Conservation (phyloP, 495 filamentous ascomycete genomes). For the Emericellopsis terricola region DNA sequence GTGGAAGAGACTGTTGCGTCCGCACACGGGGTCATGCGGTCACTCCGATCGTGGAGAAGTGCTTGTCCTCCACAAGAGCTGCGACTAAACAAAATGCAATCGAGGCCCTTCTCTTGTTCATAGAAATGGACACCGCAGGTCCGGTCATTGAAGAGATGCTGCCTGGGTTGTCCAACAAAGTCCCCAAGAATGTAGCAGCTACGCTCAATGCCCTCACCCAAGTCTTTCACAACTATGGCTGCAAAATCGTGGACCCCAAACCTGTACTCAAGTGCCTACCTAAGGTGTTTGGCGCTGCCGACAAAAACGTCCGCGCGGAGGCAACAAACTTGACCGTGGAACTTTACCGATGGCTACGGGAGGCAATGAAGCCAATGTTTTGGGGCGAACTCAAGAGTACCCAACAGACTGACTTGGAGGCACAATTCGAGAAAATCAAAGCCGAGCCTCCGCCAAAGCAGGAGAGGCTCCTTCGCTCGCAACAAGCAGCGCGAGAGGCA, state of each 20-base stretch:
- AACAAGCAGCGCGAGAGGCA: conserved; percentile 64
- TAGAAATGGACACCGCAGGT: conserved; percentile 75
- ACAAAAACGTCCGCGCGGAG: conserved; percentile 96
- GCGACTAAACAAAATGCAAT: conserved; percentile 73
- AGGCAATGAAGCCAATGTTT: conserved; percentile 96
- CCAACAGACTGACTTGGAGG: conserved; percentile 86
- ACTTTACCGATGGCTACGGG: conserved; percentile 90
- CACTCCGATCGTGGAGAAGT: conserved; percentile 74
- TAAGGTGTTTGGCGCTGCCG: conserved; percentile 85
- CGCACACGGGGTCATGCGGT: conserved; percentile 64
- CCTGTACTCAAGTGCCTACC: conserved; percentile 80
- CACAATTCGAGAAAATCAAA: conserved; percentile 84
- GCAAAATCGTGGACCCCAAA: conserved; percentile 93
- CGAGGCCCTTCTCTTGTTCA: conserved; percentile 73
- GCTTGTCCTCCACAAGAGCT: conserved; percentile 67
- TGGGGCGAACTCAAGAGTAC: conserved; percentile 92
- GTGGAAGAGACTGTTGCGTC: conserved; percentile 58
- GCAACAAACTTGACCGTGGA: conserved; percentile 84
- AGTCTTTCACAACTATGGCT: conserved; percentile 85
- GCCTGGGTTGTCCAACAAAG: conserved; percentile 73
- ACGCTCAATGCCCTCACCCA: conserved; percentile 59
- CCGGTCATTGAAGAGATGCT: conserved; percentile 84
- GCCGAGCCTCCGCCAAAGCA: conserved; percentile 78
- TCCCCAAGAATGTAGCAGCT: conserved; percentile 84
- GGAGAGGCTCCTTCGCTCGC: conserved; percentile 71